These are phyloP conservation scores for Corchorus olitorius DNA, from an alignment of 345 rosid species.

Conservation along the genomic window DNA sequence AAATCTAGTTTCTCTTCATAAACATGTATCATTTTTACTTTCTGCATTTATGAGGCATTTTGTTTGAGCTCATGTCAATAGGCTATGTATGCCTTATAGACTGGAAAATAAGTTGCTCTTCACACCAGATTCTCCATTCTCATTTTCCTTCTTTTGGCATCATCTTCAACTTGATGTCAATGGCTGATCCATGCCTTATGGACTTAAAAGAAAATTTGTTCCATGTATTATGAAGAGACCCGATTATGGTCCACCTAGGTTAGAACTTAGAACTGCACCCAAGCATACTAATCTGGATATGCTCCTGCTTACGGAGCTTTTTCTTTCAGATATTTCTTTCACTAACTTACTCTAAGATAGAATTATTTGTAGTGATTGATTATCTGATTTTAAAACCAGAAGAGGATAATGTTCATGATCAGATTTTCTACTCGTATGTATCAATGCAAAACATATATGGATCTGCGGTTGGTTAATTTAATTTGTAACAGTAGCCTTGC, in stretches of 20 bases:
- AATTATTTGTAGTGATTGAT: neutral
- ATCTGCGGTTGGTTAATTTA: neutral
- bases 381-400: neutral
- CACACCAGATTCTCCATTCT: neutral
- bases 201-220: conserved; percentile 3
- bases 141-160: neutral
- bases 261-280: neutral
- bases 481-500: neutral
- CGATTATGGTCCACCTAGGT: neutral
- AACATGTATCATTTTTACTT: neutral
- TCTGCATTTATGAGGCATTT: neutral
- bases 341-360: neutral
- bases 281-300: conserved; percentile 1
- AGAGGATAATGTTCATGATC: neutral
- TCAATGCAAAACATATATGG: neutral
- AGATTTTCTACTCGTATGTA: neutral
- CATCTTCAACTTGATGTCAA: neutral
- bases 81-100: neutral
- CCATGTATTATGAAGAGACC: neutral
- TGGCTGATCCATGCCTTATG: neutral
- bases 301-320: neutral
- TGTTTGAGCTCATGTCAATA: neutral
- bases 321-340: neutral
- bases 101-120: neutral
- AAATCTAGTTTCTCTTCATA: neutral